Evolutionary conservation across 257 asterid genomes (phyloP).

Genomic region (Cruciata laevipes): DNA sequence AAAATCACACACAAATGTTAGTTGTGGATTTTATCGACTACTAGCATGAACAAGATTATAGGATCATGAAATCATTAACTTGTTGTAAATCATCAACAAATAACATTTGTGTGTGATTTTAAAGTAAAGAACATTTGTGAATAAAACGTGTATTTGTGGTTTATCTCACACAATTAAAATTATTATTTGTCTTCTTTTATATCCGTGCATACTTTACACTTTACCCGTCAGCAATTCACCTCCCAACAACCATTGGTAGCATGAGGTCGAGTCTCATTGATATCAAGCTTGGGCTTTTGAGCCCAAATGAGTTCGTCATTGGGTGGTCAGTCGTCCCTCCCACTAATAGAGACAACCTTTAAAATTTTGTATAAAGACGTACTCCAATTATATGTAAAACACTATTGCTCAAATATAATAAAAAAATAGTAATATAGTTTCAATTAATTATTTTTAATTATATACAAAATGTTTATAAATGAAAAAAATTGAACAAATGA

Average conservation of each 20-base stretch:
- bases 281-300: conserved; percentile 40
- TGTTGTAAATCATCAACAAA: conserved; percentile 26
- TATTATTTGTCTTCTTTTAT: conserved; percentile 35
- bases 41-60: no score
- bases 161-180: no score
- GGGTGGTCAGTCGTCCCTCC: conserved; percentile 50
- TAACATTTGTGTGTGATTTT: no score
- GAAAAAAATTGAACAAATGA: no score
- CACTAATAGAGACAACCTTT: conserved; percentile 56
- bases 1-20: no score
- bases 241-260: conserved; percentile 47
- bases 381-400: no score
- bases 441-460: no score
- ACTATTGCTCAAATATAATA: no score
- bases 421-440: no score
- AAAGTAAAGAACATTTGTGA: conserved; percentile 44
- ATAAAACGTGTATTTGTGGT: conserved; percentile 55
- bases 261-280: conserved; percentile 37
- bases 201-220: conserved; percentile 36
- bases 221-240: conserved; percentile 56
- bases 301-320: conserved; percentile 65
- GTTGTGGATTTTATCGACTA: neutral
- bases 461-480: no score
- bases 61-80: neutral
- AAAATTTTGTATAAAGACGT: conserved; percentile 25